These are phyloP conservation scores for Holtermanniella nyarrowii DNA, from an alignment of 768 basidiomycete genomes.

Conservation along the genomic window DNA sequence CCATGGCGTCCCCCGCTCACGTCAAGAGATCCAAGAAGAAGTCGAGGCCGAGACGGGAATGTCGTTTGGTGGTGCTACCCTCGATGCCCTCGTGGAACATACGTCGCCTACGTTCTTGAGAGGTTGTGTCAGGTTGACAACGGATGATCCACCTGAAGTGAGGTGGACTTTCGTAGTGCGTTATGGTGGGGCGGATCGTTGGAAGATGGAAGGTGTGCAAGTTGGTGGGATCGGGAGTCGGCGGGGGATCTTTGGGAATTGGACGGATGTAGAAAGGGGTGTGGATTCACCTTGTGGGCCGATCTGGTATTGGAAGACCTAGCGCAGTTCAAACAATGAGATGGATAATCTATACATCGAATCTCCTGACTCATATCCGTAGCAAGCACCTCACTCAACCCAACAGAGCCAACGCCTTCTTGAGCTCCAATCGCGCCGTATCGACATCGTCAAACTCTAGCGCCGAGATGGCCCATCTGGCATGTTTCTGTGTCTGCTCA, in stretches of 20 bases:
- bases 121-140: constrained; percentile 29
- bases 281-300: constrained; percentile 33
- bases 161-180: constrained; percentile 36
- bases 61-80: too few species aligned
- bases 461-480: constrained; percentile 84
- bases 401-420: constrained; percentile 53
- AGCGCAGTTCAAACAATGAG: too few species aligned
- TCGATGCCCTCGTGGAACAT: constrained; percentile 6
- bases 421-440: constrained; percentile 73
- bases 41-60: not conserved
- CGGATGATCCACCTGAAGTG: constrained; percentile 35
- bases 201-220: constrained; percentile 36
- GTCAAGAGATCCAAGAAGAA: not conserved
- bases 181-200: constrained; percentile 36
- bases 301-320: constrained; percentile 30
- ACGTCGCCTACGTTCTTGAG: constrained; percentile 16
- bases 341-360: not conserved
- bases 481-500: constrained; percentile 76
- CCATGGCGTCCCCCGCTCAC: constrained; percentile 11
- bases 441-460: constrained; percentile 89
- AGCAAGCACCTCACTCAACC: constrained; percentile 8
- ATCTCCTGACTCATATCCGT: not conserved
- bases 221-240: constrained; percentile 31
- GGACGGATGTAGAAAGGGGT: constrained; percentile 28
- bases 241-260: constrained; percentile 34